Percentiles rank a stretch among this genome's conserved stretches.
These are phyloP conservation scores for Phytophthora palmivora DNA, from an alignment of 352 stramenopile species.

Conservation along the genomic window DNA sequence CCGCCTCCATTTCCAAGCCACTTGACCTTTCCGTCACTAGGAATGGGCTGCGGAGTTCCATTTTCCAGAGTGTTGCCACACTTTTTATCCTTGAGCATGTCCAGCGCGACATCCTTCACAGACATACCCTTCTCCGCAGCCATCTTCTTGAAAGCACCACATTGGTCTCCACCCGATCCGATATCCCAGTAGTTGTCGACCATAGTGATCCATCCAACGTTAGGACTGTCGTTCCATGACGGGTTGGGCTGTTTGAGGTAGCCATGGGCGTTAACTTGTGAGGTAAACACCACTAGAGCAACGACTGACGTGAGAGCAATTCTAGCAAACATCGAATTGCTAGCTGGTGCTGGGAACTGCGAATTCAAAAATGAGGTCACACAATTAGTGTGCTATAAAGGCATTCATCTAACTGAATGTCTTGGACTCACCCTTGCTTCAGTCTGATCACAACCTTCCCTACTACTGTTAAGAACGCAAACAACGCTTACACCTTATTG, in stretches of 20 bases:
- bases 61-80: conserved; percentile 38
- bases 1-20: conserved; percentile 37
- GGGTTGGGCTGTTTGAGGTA: conserved; percentile 26
- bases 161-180: conserved; percentile 26
- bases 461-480: not conserved
- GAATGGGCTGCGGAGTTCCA: conserved; percentile 29
- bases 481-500: not conserved
- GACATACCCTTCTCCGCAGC: conserved; percentile 26
- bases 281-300: conserved; percentile 2
- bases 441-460: not conserved
- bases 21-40: conserved; percentile 30
- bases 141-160: conserved; percentile 26
- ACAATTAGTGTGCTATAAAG: no score
- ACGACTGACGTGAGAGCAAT: conserved; percentile 6
- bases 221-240: conserved; percentile 7
- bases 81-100: conserved; percentile 26
- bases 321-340: conserved; percentile 4
- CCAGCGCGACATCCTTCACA: conserved; percentile 36
- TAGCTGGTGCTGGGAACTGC: not conserved
- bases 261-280: conserved; percentile 16
- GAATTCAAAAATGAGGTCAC: conserved; percentile 8
- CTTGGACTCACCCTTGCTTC: no score
- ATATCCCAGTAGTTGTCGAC: conserved; percentile 39
- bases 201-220: conserved; percentile 14
- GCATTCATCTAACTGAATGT: no score